Percentiles rank a stretch among this genome's conserved stretches.
These are phyloP conservation scores for Filobasidium floriforme DNA, from an alignment of 768 basidiomycete genomes.

Conservation along the genomic window DNA sequence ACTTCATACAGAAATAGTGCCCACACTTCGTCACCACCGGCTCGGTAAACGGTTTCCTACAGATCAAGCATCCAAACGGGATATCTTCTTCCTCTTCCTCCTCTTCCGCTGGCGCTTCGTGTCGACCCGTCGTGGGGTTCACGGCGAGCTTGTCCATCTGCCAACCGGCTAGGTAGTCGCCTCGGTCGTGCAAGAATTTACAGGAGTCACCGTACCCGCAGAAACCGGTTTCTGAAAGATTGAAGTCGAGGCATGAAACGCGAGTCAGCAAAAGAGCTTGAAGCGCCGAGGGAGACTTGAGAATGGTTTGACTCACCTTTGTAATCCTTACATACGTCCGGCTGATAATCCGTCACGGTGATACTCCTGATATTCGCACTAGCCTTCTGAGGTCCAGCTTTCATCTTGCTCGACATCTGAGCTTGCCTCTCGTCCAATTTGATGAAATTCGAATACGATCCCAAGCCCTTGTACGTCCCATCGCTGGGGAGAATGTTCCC, in stretches of 20 bases:
- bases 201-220: slow-evolving; percentile 99
- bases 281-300: not conserved
- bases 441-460: slow-evolving; percentile 56
- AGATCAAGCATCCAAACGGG: slow-evolving; percentile 97
- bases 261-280: not conserved
- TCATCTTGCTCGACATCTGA: slow-evolving; percentile 54
- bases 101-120: slow-evolving; percentile 35
- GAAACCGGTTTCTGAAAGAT: slow-evolving; percentile 83
- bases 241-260: not conserved
- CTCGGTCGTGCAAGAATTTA: slow-evolving; percentile 97
- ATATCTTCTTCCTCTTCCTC: slow-evolving; percentile 68
- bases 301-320: slow-evolving; percentile 60
- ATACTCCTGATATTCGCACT: slow-evolving; percentile 77
- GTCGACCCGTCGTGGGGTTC: slow-evolving; percentile 44
- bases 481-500: slow-evolving; percentile 61
- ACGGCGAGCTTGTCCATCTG: slow-evolving; percentile 90
- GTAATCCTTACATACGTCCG: slow-evolving; percentile 99
- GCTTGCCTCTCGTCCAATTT: slow-evolving; percentile 69
- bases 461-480: slow-evolving; percentile 77
- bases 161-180: slow-evolving; percentile 88
- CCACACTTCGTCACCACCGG: slow-evolving; percentile 93
- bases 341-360: slow-evolving; percentile 94
- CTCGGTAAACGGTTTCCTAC: slow-evolving; percentile 87
- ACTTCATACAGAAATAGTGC: slow-evolving; percentile 86
- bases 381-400: slow-evolving; percentile 70